phyloP scores from a whole-genome alignment of 352 stramenopile species.

The Phytophthora sp. region DNA sequence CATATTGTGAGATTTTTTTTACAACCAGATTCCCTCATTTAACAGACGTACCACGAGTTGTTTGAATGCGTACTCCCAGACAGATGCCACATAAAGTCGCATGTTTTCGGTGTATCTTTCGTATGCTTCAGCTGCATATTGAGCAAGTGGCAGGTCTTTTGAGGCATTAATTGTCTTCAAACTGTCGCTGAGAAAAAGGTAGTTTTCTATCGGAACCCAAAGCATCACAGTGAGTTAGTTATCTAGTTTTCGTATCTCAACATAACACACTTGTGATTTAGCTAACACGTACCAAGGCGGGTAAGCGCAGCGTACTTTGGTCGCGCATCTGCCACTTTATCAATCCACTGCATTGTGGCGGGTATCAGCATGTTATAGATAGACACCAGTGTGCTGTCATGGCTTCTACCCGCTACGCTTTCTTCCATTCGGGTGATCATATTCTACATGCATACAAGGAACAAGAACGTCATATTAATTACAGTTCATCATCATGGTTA shows the following conservation, averaged over 20 bases:
- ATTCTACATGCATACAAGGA: conserved; percentile 37
- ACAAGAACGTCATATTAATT: neutral
- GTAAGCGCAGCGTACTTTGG: conserved; percentile 72
- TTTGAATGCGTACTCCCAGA: conserved; percentile 79
- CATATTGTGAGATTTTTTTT: neutral
- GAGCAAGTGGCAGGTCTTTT: conserved; percentile 51
- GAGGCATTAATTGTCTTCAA: conserved; percentile 54
- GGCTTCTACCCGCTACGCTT: conserved; percentile 59
- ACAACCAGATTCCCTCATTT: neutral
- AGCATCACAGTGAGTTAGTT: neutral
- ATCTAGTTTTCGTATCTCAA: neutral
- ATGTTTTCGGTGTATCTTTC: conserved; percentile 51
- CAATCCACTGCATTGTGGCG: conserved; percentile 71
- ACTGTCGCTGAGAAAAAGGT: conserved; percentile 64
- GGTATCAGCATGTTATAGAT: conserved; percentile 76
- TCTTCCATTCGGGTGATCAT: conserved; percentile 71
- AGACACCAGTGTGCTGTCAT: conserved; percentile 59
- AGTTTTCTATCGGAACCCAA: conserved; percentile 55
- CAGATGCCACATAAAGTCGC: conserved; percentile 57
- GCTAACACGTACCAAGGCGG: conserved; percentile 48
- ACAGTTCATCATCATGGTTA: neutral
- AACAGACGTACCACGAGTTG: conserved; percentile 47
- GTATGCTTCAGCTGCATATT: conserved; percentile 56
- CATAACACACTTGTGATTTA: neutral
- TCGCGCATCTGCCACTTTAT: conserved; percentile 66